Evolutionary conservation across 78 protist genomes (phyloP), one percentile per base, ranked within the genome.

Genomic region (Dictyostelium firmibasis): DNA sequence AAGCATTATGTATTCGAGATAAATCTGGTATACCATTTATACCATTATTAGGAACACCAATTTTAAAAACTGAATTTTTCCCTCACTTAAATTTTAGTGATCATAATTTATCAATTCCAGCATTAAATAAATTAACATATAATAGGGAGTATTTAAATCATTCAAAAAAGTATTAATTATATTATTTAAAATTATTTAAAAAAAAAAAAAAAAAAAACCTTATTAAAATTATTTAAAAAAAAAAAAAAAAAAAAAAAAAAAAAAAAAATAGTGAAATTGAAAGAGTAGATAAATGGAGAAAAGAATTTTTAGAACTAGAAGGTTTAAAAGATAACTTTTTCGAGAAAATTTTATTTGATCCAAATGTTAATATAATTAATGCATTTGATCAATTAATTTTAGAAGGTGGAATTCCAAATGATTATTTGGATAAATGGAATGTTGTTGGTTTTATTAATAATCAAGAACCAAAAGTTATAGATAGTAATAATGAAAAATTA

Each of bases 11-110:
- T 18, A 29, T 84, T 41, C 33, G 60, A 16, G 91, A 84, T 35
- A 84, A 84, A 25, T 9, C 53, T 25, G 33, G 50, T 31, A 84
- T 84, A 11, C 91, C 91, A n/a, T 57, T 44, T 53, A 44, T 84
- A 1, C 81, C 81, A 7, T 16, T 84, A 41, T 3, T 27, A 4
- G 10, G 74, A 5, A 18, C 31, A 3, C 91, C 91, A 36, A 70
- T 76, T n/a, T 29, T 84, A 44, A 67, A 67, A 67, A 67, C 75
- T 11, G 3, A 18, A 3, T 13, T 27, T 11, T 67, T 67, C 75
- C 75, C 75, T 11, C 75, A 67, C 8, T 25, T 67, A 7, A 29
- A 27, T 27, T 67, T 67, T 67, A 67, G 38, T 27, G 75, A 67
- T 67, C 75, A 67, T 10, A 27, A 25, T 27, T 27, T 67, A 67